phyloP scores from a whole-genome alignment of 495 filamentous ascomycete species.

The Parathielavia appendiculata region DNA sequence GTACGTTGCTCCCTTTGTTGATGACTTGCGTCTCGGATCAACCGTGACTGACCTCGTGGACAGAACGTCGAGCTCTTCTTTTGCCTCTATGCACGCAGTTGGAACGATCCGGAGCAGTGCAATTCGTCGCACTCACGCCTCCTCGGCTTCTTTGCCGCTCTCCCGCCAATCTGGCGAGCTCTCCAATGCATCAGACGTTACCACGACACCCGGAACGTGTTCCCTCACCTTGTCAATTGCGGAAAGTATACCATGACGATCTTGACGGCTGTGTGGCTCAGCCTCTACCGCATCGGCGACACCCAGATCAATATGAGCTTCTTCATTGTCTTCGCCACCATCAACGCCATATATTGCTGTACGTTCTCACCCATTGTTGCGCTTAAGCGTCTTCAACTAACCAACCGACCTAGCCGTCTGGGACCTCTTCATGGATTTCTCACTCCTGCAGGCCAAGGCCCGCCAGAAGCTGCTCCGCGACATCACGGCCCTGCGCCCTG shows the following conservation, averaged over 20 bases:
- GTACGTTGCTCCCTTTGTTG: slow-evolving; percentile 49
- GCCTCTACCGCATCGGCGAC: slow-evolving; percentile 72
- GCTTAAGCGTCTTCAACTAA: slow-evolving; percentile 8
- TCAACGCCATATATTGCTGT: slow-evolving; percentile 80
- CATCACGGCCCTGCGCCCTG: slow-evolving; percentile 67
- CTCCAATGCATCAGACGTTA: slow-evolving; percentile 91
- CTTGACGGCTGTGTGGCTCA: slow-evolving; percentile 67
- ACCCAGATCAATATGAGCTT: slow-evolving; percentile 49
- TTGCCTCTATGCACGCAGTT: slow-evolving; percentile 77
- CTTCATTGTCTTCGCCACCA: slow-evolving; percentile 71
- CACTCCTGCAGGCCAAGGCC: slow-evolving; percentile 68
- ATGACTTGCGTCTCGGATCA: not conserved
- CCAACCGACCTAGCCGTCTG: slow-evolving; percentile 57
- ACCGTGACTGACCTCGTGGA: slow-evolving; percentile 4
- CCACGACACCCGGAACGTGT: slow-evolving; percentile 74
- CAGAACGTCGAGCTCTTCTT: slow-evolving; percentile 91
- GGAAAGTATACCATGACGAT: slow-evolving; percentile 89
- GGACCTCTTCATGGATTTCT: slow-evolving; percentile 98
- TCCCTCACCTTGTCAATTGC: slow-evolving; percentile 89
- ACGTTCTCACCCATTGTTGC: slow-evolving; percentile 28
- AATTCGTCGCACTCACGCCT: slow-evolving; percentile 81
- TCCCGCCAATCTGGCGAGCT: slow-evolving; percentile 83
- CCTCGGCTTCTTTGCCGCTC: slow-evolving; percentile 76
- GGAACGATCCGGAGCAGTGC: slow-evolving; percentile 66
- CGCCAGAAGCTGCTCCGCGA: slow-evolving; percentile 67